phyloP scores from a whole-genome alignment of 352 stramenopile species.

The Saprolegnia diclina region DNA sequence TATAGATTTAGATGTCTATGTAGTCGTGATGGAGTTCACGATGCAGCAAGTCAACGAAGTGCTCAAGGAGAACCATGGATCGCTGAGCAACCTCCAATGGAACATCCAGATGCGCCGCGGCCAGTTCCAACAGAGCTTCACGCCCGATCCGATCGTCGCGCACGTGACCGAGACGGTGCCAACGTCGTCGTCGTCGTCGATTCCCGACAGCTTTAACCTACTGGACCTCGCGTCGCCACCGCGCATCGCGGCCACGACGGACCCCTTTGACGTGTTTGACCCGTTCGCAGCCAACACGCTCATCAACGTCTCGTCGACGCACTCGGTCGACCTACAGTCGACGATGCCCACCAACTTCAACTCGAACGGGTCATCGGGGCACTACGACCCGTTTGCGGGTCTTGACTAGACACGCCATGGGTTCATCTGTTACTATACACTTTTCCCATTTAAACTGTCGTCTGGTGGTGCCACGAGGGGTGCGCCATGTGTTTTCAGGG shows the following conservation, averaged over 20 bases:
- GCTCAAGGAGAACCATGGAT: slow-evolving; percentile 61
- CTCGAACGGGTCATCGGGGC: neutral
- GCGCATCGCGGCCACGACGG: neutral
- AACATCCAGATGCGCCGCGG: neutral
- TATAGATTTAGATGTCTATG: neutral
- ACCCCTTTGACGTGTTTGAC: slow-evolving; percentile 13
- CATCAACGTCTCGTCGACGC: slow-evolving; percentile 1
- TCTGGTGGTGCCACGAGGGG: neutral
- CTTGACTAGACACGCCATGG: slow-evolving; percentile 1
- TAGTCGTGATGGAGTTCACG: slow-evolving; percentile 72
- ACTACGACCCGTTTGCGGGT: slow-evolving; percentile 12
- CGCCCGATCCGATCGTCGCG: neutral
- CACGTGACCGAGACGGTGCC: neutral
- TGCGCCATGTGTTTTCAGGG: neutral
- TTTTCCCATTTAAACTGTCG: too few species aligned
- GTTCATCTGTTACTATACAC: neutral
- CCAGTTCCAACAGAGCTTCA: slow-evolving; percentile 1
- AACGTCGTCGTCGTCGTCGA: neutral
- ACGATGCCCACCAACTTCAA: neutral
- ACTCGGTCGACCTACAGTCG: neutral
- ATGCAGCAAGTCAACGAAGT: slow-evolving; percentile 59
- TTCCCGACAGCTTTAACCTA: slow-evolving; percentile 15
- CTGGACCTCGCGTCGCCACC: slow-evolving; percentile 6
- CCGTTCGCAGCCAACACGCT: slow-evolving; percentile 14
- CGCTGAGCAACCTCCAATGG: slow-evolving; percentile 11